phyloP scores from a whole-genome alignment of 352 stramenopile species.

The Globisporangium cederbergense region DNA sequence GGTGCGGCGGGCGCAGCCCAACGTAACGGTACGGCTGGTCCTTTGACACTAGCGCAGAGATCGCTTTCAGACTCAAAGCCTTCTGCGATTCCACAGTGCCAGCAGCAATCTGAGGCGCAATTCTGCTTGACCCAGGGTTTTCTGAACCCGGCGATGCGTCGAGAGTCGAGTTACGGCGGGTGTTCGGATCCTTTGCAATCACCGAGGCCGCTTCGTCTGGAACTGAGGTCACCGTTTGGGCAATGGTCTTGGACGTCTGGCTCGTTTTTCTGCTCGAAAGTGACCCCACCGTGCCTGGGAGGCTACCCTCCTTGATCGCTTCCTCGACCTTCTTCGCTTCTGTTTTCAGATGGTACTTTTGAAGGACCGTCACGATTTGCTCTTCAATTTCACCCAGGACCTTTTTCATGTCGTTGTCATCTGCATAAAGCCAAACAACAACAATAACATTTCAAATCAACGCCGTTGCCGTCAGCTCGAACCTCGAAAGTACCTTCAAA shows the following conservation, averaged over 20 bases:
- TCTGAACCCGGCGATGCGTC: not conserved
- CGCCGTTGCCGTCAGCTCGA: not conserved
- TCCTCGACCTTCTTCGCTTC: conserved; percentile 38
- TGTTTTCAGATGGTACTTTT: conserved; percentile 64
- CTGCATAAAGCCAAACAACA: conserved; percentile 17
- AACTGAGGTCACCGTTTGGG: not conserved
- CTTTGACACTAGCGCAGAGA: conserved; percentile 46
- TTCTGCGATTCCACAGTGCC: conserved; percentile 14
- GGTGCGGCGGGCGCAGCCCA: conserved; percentile 53
- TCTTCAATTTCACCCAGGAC: conserved; percentile 76
- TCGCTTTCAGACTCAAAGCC: conserved; percentile 26
- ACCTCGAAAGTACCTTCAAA: not conserved
- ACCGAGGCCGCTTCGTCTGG: not conserved
- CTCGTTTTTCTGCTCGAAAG: not conserved
- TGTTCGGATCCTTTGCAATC: not conserved
- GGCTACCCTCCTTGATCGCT: conserved; percentile 7
- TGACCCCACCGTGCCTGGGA: no score
- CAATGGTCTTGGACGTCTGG: not conserved
- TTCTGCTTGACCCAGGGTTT: not conserved
- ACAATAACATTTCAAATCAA: not conserved
- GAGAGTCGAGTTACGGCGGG: conserved; percentile 8
- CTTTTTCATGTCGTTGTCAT: conserved; percentile 69
- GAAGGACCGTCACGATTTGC: conserved; percentile 59
- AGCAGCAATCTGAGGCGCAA: not conserved
- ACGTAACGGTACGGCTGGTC: conserved; percentile 72